Conservation (phyloP, 1,284 basidiomycete genomes). For the Chalciporus sp. region DNA sequence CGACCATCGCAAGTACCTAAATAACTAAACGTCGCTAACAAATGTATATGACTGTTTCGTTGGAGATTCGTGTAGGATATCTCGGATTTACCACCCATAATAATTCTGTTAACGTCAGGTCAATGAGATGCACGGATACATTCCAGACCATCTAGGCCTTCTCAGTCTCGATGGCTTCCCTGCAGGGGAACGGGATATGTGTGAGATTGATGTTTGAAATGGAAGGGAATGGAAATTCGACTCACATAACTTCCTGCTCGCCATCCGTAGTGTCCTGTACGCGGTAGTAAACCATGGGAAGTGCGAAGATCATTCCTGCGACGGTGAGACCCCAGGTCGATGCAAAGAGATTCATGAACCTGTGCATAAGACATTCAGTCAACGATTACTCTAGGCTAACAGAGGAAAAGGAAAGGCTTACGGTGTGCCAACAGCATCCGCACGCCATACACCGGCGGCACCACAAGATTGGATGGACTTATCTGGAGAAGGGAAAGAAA, state of each 20-base stretch:
- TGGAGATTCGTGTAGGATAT: no score
- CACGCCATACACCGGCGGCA: slow-evolving; percentile 40
- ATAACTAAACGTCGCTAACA: no score
- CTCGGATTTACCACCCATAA: no score
- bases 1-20: no score
- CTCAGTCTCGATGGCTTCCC: not conserved
- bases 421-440: slow-evolving; percentile 35
- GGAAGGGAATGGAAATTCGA: not conserved
- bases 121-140: no score
- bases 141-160: not conserved
- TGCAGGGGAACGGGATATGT: slow-evolving; percentile 3
- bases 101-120: no score
- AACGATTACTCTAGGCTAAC: not conserved
- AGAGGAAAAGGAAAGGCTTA: slow-evolving; percentile 13
- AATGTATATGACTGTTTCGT: no score
- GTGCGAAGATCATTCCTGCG: slow-evolving; percentile 36
- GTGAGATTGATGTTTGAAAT: not conserved
- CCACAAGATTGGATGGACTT: slow-evolving; percentile 41
- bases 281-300: slow-evolving; percentile 40
- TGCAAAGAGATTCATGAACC: slow-evolving; percentile 41
- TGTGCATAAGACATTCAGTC: slow-evolving; percentile 9
- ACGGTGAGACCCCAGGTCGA: slow-evolving; percentile 38
- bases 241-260: slow-evolving; percentile 29
- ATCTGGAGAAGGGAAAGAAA: slow-evolving; percentile 23
- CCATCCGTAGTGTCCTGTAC: slow-evolving; percentile 35